phyloP scores from a whole-genome alignment of 2,329 filamentous ascomycete species.

The Cadophora luteo-olivacea region DNA sequence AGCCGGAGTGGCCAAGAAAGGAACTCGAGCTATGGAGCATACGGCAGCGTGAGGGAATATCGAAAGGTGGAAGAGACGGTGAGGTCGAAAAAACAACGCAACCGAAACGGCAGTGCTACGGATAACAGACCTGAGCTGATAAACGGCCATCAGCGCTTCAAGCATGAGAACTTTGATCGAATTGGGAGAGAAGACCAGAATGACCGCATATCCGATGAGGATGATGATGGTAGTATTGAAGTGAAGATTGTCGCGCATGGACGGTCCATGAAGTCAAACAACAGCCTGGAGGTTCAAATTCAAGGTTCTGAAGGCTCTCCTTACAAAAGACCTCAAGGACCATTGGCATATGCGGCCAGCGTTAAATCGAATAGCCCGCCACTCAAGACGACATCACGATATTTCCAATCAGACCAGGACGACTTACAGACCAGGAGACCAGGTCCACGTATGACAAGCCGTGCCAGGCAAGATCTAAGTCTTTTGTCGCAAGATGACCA shows the following conservation, averaged over 20 bases:
- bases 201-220: constrained; percentile 26
- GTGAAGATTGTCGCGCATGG: neutral
- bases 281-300: neutral
- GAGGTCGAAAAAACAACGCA: neutral
- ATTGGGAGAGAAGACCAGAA: constrained; percentile 6
- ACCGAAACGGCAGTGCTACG: neutral
- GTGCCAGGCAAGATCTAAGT: neutral
- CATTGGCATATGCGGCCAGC: neutral
- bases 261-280: neutral
- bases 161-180: neutral
- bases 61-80: constrained; percentile 12
- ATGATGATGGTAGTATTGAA: constrained; percentile 16
- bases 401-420: neutral
- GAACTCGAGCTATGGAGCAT: neutral
- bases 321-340: neutral
- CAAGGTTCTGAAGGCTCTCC: neutral
- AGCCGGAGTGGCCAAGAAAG: neutral
- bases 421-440: neutral
- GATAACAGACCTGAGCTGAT: too few relatives aligned
- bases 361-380: neutral
- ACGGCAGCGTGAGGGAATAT: neutral
- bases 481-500: constrained; percentile 5
- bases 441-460: neutral
- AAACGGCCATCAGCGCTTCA: neutral
- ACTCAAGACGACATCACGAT: neutral